Base-by-base conservation (phyloP, 2,329 filamentous ascomycete genomes). In the Colletotrichum sp. region DNA sequence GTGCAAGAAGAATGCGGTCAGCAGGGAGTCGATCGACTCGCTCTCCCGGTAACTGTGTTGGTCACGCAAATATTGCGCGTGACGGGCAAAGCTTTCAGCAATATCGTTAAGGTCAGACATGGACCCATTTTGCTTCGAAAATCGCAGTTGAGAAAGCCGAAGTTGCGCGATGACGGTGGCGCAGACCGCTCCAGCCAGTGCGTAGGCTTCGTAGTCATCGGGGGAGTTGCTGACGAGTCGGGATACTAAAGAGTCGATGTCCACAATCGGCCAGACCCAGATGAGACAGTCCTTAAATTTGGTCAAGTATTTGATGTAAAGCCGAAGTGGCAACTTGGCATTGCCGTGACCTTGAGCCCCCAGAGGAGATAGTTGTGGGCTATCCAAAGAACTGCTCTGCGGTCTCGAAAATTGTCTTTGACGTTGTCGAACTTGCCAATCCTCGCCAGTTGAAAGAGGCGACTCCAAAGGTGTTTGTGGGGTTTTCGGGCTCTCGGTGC, bases 1-100 rank as follows among this genome's bases (percentile, higher is more conserved):
- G 57, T 82, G 81, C 2, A 82, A 71, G 52, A 82, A 82, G 69
- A 82, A 82, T 1, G 81, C 77, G 57, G 78, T 81, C 7, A 82
- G 39, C 13, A 80, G 55, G 4, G 81, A 82, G 30, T 64, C 25
- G 15, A 73, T 44, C 32, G 63, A 77, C 32, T 72, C 77, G 11
- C 63, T 79, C 61, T 82, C 80, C 11, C 80, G 77, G 19, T 80
- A 80, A 57, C 80, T 79, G 68, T 80, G 81, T 11, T 75, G 71
- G 3, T 81, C 78, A 5, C 81, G 61, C 4, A 81, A 16, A 34
- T 27, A 12, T 32, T 61, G 57, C 27, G 44, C 44, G 4, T 52
- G 44, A 52, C 44, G 44, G 11, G 44, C 44, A 25, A 52, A 52
- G 6, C 44, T 32, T 32, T 61, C 57, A 1, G 57, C 57, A 27